Percentiles rank a stretch among this genome's conserved stretches.
These are phyloP conservation scores for Neurospora crassa DNA, from an alignment of 2,329 filamentous ascomycete genomes.

Conservation along the genomic window DNA sequence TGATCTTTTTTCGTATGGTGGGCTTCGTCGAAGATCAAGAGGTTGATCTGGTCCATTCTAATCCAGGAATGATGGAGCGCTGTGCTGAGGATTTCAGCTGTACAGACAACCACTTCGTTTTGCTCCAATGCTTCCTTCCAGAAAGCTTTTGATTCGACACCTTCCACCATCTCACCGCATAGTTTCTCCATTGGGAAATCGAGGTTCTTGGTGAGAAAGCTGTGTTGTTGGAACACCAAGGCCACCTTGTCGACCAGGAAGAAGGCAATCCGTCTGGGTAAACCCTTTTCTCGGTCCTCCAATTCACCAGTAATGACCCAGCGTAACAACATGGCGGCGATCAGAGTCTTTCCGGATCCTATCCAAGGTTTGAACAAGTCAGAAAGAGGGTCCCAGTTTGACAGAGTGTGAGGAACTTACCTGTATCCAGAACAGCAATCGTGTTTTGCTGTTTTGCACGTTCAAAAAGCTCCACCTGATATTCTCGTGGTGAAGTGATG, in stretches of 20 bases:
- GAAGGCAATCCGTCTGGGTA: slow-evolving; percentile 61
- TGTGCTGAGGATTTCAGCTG: slow-evolving; percentile 74
- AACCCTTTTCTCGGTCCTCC: slow-evolving; percentile 52
- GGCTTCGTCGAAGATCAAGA: slow-evolving; percentile 91
- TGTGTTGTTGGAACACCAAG: slow-evolving; percentile 80
- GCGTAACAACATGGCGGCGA: slow-evolving; percentile 75
- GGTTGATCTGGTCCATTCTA: slow-evolving; percentile 71
- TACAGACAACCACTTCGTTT: slow-evolving; percentile 84
- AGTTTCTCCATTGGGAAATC: slow-evolving; percentile 65
- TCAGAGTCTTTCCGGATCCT: slow-evolving; percentile 93
- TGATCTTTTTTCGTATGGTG: slow-evolving; percentile 95
- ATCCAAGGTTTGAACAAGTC: slow-evolving; percentile 9
- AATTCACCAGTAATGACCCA: slow-evolving; percentile 71
- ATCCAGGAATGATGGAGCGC: slow-evolving; percentile 74
- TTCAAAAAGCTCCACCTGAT: slow-evolving; percentile 87
- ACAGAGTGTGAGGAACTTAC: slow-evolving; percentile 25
- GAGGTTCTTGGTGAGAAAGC: slow-evolving; percentile 72
- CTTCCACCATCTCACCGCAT: slow-evolving; percentile 57
- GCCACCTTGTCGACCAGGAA: slow-evolving; percentile 89
- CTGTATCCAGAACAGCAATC: slow-evolving; percentile 91
- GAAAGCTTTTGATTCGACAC: slow-evolving; percentile 31
- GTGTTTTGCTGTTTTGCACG: slow-evolving; percentile 75
- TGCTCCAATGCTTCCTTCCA: slow-evolving; percentile 45
- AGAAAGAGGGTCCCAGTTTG: neutral
- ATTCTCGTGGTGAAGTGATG: slow-evolving; percentile 74